Evolutionary conservation across 1,284 basidiomycete species (phyloP).

Genomic region (Hypsizygus ulmarius): DNA sequence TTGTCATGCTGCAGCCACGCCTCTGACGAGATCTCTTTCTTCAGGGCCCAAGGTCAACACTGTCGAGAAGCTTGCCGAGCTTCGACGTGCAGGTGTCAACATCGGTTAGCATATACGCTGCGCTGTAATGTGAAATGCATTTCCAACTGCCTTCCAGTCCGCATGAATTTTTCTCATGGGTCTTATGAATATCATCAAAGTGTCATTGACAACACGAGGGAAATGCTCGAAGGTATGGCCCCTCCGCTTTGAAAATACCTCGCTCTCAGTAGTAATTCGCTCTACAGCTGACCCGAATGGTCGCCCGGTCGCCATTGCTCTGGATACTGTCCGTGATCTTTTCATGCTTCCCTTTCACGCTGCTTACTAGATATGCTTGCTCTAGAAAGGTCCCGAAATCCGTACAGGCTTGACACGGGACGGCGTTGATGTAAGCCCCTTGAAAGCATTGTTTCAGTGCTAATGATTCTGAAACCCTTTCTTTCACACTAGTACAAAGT

Average conservation of each 20-base stretch:
- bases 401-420: slow-evolving; percentile 93
- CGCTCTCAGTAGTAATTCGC: slow-evolving; percentile 6
- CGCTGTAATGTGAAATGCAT: slow-evolving; percentile 8
- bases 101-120: slow-evolving; percentile 65
- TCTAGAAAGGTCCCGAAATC: slow-evolving; percentile 98
- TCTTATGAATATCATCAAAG: slow-evolving; percentile 97
- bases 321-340: slow-evolving; percentile 79
- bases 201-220: slow-evolving; percentile 94
- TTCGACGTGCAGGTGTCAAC: slow-evolving; percentile 90
- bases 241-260: not conserved
- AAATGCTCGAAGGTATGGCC: slow-evolving; percentile 69
- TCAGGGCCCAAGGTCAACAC: slow-evolving; percentile 89
- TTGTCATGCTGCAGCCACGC: not conserved
- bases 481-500: slow-evolving; percentile 64
- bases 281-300: slow-evolving; percentile 59
- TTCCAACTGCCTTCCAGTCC: slow-evolving; percentile 53
- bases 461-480: slow-evolving; percentile 4
- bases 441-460: slow-evolving; percentile 7
- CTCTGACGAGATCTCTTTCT: slow-evolving; percentile 12
- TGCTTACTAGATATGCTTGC: slow-evolving; percentile 16
- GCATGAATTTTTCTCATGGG: slow-evolving; percentile 99
- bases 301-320: slow-evolving; percentile 94
- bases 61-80: slow-evolving; percentile 79
- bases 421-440: slow-evolving; percentile 73
- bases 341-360: slow-evolving; percentile 4